Percentiles rank a stretch among this genome's conserved stretches.
These are phyloP conservation scores for Aspergillus japonicus DNA, from an alignment of 2,329 filamentous ascomycete genomes.

Conservation along the genomic window DNA sequence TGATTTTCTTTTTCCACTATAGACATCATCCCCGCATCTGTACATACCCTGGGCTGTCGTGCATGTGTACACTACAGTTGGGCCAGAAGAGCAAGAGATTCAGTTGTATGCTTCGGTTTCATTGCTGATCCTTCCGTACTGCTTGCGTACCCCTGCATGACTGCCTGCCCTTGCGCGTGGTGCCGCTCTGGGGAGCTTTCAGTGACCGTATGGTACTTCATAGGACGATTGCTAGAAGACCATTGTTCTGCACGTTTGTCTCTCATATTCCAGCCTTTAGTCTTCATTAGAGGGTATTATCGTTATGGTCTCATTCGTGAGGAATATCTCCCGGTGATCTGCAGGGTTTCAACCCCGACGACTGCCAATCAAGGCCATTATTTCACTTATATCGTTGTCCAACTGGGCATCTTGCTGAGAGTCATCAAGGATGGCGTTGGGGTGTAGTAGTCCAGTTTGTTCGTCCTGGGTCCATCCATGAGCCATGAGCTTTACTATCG, in stretches of 20 bases:
- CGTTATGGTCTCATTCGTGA: background rate
- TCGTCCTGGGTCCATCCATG: conserved; percentile 42
- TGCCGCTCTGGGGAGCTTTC: conserved; percentile 11
- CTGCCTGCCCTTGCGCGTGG: conserved; percentile 9
- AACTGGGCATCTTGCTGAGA: conserved; percentile 15
- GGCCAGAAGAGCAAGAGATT: conserved; percentile 40
- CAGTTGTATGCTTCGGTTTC: conserved; percentile 33
- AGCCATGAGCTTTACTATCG: conserved; percentile 34
- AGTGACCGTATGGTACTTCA: conserved; percentile 7
- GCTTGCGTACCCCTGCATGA: background rate
- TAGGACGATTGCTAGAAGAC: background rate
- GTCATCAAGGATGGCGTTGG: conserved; percentile 28
- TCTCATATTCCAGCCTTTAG: background rate
- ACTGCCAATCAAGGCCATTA: conserved; percentile 36
- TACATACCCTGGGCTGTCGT: conserved; percentile 44
- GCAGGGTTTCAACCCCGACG: conserved; percentile 22
- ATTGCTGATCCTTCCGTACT: conserved; percentile 16
- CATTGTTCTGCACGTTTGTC: background rate
- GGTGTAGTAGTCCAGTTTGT: conserved; percentile 34
- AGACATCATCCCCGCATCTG: conserved; percentile 43
- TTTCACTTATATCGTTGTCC: conserved; percentile 31
- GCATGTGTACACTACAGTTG: conserved; percentile 42
- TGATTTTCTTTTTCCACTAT: conserved; percentile 37
- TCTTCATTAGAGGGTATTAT: background rate
- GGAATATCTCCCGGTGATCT: background rate